Base-by-base conservation (phyloP, 208 protist genomes). In the Trypanosoma platydactyli region DNA sequence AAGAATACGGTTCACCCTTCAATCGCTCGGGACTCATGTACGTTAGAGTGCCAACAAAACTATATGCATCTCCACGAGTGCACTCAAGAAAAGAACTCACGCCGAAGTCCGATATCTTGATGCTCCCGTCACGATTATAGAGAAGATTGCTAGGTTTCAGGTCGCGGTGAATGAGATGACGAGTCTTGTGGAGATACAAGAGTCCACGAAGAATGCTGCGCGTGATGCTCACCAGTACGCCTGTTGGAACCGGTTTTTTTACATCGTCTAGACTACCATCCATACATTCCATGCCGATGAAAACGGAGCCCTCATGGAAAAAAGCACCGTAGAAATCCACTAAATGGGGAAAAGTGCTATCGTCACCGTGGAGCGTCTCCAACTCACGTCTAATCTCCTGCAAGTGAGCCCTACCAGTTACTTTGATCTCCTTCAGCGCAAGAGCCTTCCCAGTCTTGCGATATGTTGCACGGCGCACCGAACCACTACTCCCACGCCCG, bases 61-160 rank as follows among this genome's bases (percentile, higher is more conserved):
- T 95, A 66, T 89, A 73, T 5, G 92, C 91, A 59, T 91, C 81
- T 5, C 69, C 89, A 29, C 84, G 81, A 33, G 93, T 96, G 59
- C 80, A 89, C 51, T 97, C 89, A 15, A 98, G 67, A 50, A 88
- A 84, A 1, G 87, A 90, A 71, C 86, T 94, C 15, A 97, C 89
- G n/a, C 96, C 96, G 79, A 98, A 98, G 77, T 98, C 96, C 15
- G 92, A 88, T 55, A 98, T 97, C 64, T 96, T 95, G 35, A 95
- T 81, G 52, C 83, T 70, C 16, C 92, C 87, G 58, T 65, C 65
- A 18, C 45, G 42, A 74, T 93, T 98, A 65, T 97, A 93, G 22
- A 99, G 87, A 20, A 99, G 80, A 75, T 99, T 99, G 71, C 84
- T 92, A n/a, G 98, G 98, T 81, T 99, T 99, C 55, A 99, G 55